Conservation (phyloP, 495 filamentous ascomycete genomes). For the Amphirosellinia nigrospora region DNA sequence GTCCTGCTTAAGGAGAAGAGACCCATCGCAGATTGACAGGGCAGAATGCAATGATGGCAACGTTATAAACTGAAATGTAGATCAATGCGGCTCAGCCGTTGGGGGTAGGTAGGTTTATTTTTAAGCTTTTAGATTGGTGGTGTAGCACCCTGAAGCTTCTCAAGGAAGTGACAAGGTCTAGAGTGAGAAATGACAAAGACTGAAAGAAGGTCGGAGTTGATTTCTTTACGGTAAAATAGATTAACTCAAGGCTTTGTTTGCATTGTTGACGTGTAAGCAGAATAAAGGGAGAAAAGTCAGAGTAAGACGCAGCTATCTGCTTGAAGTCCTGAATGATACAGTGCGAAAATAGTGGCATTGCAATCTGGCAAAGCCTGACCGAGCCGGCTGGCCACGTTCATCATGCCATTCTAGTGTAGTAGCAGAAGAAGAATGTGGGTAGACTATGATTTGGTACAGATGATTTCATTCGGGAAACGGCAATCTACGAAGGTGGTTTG, state of each 20-base stretch:
- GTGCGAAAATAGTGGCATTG: neutral
- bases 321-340: neutral
- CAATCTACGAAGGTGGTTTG: slow-evolving; percentile 19
- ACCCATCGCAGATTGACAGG: neutral
- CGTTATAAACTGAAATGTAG: neutral
- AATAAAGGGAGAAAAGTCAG: neutral
- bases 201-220: neutral
- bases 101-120: neutral
- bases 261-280: neutral
- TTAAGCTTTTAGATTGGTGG: neutral
- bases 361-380: slow-evolving; percentile 17
- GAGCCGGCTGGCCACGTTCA: neutral
- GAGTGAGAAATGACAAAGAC: neutral
- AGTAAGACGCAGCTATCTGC: neutral
- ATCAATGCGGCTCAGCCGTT: slow-evolving; percentile 6
- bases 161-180: neutral
- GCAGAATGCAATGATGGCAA: neutral
- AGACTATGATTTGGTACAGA: slow-evolving; percentile 14
- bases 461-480: slow-evolving; percentile 16
- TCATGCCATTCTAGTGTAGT: neutral
- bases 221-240: neutral
- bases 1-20: slow-evolving; percentile 17
- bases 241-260: neutral
- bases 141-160: neutral
- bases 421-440: slow-evolving; percentile 10